A percentile compares a stretch with the other conserved stretches of the same genome.
Evolutionary conservation across 2,329 filamentous ascomycete species (phyloP).

Genomic region (Arthroderma sp.): DNA sequence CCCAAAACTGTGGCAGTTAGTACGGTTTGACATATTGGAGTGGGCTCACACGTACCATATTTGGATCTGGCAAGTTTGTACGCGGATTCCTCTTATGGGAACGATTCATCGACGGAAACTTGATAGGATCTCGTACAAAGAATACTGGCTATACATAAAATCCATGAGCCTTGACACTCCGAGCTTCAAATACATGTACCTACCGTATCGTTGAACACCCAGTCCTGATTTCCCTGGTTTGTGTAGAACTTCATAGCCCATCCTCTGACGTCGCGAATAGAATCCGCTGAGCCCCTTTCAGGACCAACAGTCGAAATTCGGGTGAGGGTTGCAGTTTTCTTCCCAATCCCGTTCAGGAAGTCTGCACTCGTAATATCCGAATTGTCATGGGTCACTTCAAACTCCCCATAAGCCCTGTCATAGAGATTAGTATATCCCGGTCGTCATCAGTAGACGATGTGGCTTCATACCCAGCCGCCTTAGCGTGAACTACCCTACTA

Average conservation of each 20-base stretch:
- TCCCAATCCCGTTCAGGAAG: constrained; percentile 45
- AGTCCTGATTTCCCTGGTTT: constrained; percentile 53
- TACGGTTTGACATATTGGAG: not conserved
- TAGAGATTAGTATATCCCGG: not conserved
- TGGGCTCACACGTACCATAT: constrained; percentile 1
- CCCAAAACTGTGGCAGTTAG: constrained; percentile 21
- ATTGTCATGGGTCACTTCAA: constrained; percentile 53
- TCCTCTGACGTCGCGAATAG: constrained; percentile 58
- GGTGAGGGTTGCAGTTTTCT: constrained; percentile 53
- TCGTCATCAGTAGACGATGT: not conserved
- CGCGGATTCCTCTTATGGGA: constrained; percentile 38
- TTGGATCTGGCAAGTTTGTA: constrained; percentile 48
- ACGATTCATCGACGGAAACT: constrained; percentile 55
- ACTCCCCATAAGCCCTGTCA: constrained; percentile 51
- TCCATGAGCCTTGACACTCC: not conserved
- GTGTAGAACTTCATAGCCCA: constrained; percentile 60
- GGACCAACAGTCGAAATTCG: constrained; percentile 64
- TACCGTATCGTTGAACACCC: constrained; percentile 13
- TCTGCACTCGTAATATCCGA: constrained; percentile 56
- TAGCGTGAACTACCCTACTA: constrained; percentile 43
- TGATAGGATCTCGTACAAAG: constrained; percentile 54
- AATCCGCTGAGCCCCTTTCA: constrained; percentile 55
- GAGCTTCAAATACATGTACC: not conserved
- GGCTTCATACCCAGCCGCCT: constrained; percentile 34
- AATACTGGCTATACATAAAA: constrained; percentile 43